Base-by-base conservation (phyloP, 2,329 filamentous ascomycete species). In the Arthroderma sp. region DNA sequence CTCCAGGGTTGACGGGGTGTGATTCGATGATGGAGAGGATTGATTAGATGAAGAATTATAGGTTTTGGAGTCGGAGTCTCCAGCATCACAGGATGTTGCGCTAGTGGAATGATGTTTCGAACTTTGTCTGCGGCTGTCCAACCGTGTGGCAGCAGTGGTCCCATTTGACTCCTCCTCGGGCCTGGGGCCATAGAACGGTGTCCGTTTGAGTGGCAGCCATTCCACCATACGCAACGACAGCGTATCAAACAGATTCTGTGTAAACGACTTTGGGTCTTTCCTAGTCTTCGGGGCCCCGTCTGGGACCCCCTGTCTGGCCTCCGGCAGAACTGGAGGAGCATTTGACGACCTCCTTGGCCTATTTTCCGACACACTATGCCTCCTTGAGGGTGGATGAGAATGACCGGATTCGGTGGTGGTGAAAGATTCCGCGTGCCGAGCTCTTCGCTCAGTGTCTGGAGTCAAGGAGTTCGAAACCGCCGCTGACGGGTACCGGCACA, bases 201-300 rank as follows among this genome's bases (percentile, higher is more conserved):
- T 44, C 44, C 55, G 58, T 52, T 51, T 57, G 25, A 73, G 63
- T n/a, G 74, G 73, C 54, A 76, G 64, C 74, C 74, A 76, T 61
- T 75, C 72, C 7, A 76, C 67, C 70, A 76, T 73, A 44, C 73
- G 67, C 37, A 77, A 59, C 2, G 73, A 70, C 7, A 75, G 58
- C 0, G 76, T 74, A 62, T 77, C 74, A 56, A 79, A 81, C 0
- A 82, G 66, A 59, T 77, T 79, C 62, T 85, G 83, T 1, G 80
- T 79, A 58, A 85, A 81, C 1, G 82, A 84, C 63, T 81, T 81
- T 0, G 76, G 75, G 62, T 85, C 82, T 63, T 79, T 83, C 52
- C 70, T 61, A 19, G 61, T 65, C 43, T 69, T 66, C 23, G 67
- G 55, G 59, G 58, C 52, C 9, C 37, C 23, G 7, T 55, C 54